Base-by-base conservation (phyloP, 371 early-diverging fungal species). In the Mortierella sp. region DNA sequence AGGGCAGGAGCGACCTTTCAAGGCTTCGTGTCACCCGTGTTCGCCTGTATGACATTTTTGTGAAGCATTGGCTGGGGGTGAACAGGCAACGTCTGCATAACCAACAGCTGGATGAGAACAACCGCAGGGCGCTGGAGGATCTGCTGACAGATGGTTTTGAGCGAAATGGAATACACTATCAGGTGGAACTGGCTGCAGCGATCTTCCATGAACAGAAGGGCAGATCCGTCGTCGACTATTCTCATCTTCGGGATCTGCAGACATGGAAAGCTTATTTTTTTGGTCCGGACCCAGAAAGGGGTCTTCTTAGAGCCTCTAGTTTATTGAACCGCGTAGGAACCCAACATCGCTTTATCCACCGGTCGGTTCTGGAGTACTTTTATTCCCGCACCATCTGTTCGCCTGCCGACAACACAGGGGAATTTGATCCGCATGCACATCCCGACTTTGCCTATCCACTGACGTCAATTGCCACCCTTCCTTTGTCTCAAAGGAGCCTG, bases 351-450 rank as follows among this genome's bases (percentile, higher is more conserved):
- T 77, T 77, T 24, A 14, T 71, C n/a, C 77, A 72, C n/a, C 57
- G 52, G 5, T 80, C 76, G 0, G 19, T 80, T 1, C 45, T 68
- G 57, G 79, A 79, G 11, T 72, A 77, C 11, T 65, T 75, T 4
- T 47, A 26, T 14, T 48, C 72, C 14, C 21, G 52, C 13, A 0
- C 8, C n/a, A 31, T 72, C 2, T 72, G 47, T 11, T 3, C 14
- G 10, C 38, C 72, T 2, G 31, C 4, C 7, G 50, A 9, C 16
- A 13, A 50, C 16, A 3, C 50, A 3, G 50, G 16, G 3, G 45
- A 45, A 71, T 38, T 26, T 47, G 45, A 8, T 26, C 26, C 48
- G 45, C 71, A 47, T 0, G n/a, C 7, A 21, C 21, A 47, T 48
- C 47, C 48, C 47, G 68, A 44, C 21, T 24, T n/a, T 24, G 45